Evolutionary conservation across 257 asterid genomes (phyloP), one percentile per base, ranked within the genome.

Genomic region (Capsicum pubescens): DNA sequence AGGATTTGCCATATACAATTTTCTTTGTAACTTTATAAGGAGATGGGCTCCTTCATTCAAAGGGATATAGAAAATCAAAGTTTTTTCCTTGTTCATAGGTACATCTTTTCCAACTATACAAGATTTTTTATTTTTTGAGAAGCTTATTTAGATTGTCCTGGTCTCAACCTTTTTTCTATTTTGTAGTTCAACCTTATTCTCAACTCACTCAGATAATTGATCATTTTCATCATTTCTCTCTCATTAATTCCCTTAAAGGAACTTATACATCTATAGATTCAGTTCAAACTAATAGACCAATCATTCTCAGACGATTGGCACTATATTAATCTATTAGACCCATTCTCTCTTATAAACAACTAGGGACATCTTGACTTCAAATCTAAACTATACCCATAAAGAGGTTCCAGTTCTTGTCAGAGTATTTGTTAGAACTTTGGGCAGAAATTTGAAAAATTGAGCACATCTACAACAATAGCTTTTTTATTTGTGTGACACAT

Each of bases 251-350:
- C 46, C 44, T 52, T 15, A 52, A 50, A 52, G 63, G 81, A 21
- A 76, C 44, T 76, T 76, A 13, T 21, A n/a, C 81, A 52, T 50
- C 81, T 50, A 21, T 52, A 13, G 46, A 76, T 76, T 61, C 61
- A 52, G 19, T 52, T 13, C 81, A 76, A 76, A 44, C 46, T 76
- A 17, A 76, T 76, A 50, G 44, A 52, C 14, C 81, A 76, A 76
- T 74, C 81, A 76, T 19, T 21, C 61, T 21, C 44, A 52, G 42
- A 76, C 17, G 36, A 54, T 52, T 54, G 61, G 17, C 61, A 52
- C 17, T 21, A 74, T 21, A 21, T 74, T 50, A 32, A 26, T 74
- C 60, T 19, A 19, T 50, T 50, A 50, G 60, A 74, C 44, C 57
- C 21, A 13, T 50, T 50, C 61, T 74, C 60, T 74, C 81, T 56